phyloP scores from a whole-genome alignment of 352 stramenopile genomes.

The Peronospora destructor region DNA sequence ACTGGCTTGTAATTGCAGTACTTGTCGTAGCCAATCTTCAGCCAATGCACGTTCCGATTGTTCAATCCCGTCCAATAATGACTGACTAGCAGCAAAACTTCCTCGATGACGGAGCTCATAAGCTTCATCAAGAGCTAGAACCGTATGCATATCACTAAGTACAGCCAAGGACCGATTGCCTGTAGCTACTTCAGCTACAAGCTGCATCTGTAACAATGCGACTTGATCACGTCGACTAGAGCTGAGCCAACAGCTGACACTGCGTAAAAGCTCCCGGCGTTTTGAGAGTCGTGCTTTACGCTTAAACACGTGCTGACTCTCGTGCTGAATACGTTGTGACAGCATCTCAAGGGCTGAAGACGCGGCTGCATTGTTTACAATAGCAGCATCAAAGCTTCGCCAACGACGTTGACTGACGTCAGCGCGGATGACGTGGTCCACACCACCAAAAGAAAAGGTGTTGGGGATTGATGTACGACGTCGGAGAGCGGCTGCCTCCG shows the following conservation, averaged over 20 bases:
- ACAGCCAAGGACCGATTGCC: conserved; percentile 57
- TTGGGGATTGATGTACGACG: conserved; percentile 63
- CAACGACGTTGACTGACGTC: conserved; percentile 40
- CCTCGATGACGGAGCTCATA: conserved; percentile 17
- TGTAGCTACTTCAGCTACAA: conserved; percentile 58
- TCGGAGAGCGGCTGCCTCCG: conserved; percentile 23
- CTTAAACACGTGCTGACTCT: conserved; percentile 37
- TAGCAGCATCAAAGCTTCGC: conserved; percentile 49
- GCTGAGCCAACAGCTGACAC: conserved; percentile 42
- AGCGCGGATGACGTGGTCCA: conserved; percentile 20
- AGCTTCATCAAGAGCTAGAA: conserved; percentile 38
- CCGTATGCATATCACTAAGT: conserved; percentile 41
- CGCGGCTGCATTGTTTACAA: conserved; percentile 15
- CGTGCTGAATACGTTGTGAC: conserved; percentile 45
- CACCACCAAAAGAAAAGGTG: conserved; percentile 40
- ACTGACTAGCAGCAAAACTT: conserved; percentile 36
- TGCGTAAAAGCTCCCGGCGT: conserved; percentile 43
- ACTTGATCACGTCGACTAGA: conserved; percentile 47
- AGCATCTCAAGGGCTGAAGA: conserved; percentile 36
- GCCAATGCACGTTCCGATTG: conserved; percentile 54
- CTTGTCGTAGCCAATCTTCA: conserved; percentile 44
- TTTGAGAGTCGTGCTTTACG: conserved; percentile 34
- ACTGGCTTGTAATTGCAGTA: conserved; percentile 47
- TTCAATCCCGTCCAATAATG: conserved; percentile 37
- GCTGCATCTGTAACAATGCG: conserved; percentile 57